Conservation (phyloP, 176 grass and related monocot species). For the Bromus sterilis region DNA sequence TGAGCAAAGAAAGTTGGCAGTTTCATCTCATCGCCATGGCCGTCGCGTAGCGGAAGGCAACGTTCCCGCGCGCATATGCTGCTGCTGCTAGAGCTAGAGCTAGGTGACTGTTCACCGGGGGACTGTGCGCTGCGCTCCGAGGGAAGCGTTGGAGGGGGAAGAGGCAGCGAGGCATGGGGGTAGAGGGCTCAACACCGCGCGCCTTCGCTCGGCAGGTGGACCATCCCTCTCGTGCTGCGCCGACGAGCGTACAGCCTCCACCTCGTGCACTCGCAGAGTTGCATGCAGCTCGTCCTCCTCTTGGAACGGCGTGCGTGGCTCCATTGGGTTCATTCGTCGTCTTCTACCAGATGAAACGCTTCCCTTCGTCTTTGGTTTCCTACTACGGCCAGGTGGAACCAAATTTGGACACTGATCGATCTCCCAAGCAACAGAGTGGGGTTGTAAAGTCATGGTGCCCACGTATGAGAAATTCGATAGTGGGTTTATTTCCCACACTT, state of each 20-base stretch:
- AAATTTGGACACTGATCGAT: too few species aligned
- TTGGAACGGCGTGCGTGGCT: neutral
- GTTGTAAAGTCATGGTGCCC: too few species aligned
- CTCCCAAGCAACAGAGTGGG: too few species aligned
- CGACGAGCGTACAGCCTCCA: neutral
- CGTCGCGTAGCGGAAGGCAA: slow-evolving; percentile 8
- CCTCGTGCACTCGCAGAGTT: neutral
- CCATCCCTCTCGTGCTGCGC: neutral
- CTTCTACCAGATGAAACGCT: neutral
- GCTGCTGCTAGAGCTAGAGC: neutral
- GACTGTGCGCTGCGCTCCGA: neutral
- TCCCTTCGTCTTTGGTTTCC: too few species aligned
- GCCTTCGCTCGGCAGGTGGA: neutral
- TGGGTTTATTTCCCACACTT: too few species aligned
- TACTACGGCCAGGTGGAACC: too few species aligned
- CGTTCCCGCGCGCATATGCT: neutral
- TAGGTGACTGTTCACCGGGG: slow-evolving; percentile 3
- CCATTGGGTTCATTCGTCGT: neutral
- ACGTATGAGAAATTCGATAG: too few species aligned
- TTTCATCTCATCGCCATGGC: neutral
- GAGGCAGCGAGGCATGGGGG: neutral
- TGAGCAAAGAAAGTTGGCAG: neutral
- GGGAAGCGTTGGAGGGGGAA: neutral
- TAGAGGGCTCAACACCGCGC: neutral
- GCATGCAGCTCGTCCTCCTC: neutral